phyloP scores from a whole-genome alignment of 768 basidiomycete species.

The Sarcodon sp. region DNA sequence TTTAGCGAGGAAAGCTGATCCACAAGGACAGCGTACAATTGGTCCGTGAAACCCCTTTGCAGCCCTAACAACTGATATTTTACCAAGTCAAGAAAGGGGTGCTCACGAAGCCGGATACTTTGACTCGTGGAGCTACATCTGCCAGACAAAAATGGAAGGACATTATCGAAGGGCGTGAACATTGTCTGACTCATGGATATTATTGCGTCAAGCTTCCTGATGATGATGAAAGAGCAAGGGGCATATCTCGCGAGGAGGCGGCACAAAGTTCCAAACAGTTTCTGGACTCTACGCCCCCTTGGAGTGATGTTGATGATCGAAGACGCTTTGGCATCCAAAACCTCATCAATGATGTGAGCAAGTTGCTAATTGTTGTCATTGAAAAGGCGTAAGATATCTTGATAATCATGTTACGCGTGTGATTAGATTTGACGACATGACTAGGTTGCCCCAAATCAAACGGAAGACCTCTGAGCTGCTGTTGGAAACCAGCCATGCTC shows the following conservation, averaged over 20 bases:
- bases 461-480: constrained; percentile 28
- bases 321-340: constrained; percentile 41
- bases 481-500: constrained; percentile 15
- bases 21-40: constrained; percentile 44
- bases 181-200: constrained; percentile 34
- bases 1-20: constrained; percentile 42
- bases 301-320: constrained; percentile 33
- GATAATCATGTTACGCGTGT: neutral
- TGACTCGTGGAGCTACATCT: constrained; percentile 29
- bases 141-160: constrained; percentile 32
- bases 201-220: constrained; percentile 56
- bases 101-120: constrained; percentile 56
- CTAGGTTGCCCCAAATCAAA: constrained; percentile 35
- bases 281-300: constrained; percentile 36
- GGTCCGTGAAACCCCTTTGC: constrained; percentile 22
- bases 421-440: neutral
- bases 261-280: constrained; percentile 26
- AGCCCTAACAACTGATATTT: neutral
- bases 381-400: constrained; percentile 29
- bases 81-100: constrained; percentile 28
- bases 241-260: constrained; percentile 22
- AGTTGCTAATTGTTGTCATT: constrained; percentile 38
- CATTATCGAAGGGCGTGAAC: constrained; percentile 32
- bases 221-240: constrained; percentile 34
- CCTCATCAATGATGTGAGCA: constrained; percentile 39